Conservation (phyloP, 305 asterid species). For the Ajuga reptans region DNA sequence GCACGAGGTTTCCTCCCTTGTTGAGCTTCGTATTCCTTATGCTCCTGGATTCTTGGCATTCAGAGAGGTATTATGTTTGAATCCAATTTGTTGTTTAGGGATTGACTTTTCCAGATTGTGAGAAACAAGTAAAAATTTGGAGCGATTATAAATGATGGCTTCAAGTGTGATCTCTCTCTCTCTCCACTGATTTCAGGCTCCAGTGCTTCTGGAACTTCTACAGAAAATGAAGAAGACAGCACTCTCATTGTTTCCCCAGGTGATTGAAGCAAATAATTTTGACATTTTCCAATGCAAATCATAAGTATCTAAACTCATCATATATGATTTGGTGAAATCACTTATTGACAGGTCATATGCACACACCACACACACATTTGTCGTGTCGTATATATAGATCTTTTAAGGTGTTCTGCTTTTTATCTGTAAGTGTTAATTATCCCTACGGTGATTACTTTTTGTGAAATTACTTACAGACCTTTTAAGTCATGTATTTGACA, state of each 20-base stretch:
- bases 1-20: conserved; percentile 50
- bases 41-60: conserved; percentile 83
- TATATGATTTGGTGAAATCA: neutral
- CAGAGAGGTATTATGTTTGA: conserved; percentile 52
- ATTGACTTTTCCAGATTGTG: neutral
- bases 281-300: neutral
- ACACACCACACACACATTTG: neutral
- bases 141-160: neutral
- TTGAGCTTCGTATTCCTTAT: conserved; percentile 58
- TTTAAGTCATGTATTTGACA: conserved; percentile 24
- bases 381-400: neutral
- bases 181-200: conserved; percentile 38
- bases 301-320: neutral
- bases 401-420: neutral
- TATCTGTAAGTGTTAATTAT: neutral
- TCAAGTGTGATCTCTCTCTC: too few species aligned
- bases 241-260: conserved; percentile 64
- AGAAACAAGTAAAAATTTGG: neutral
- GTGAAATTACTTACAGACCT: neutral
- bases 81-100: neutral
- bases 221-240: conserved; percentile 53
- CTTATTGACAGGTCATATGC: neutral
- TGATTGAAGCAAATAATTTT: conserved; percentile 17
- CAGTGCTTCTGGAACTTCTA: conserved; percentile 63
- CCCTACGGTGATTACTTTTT: neutral